These are phyloP conservation scores for Hypoxylon sp. DNA, from an alignment of 2,329 filamentous ascomycete species.

Conservation along the genomic window DNA sequence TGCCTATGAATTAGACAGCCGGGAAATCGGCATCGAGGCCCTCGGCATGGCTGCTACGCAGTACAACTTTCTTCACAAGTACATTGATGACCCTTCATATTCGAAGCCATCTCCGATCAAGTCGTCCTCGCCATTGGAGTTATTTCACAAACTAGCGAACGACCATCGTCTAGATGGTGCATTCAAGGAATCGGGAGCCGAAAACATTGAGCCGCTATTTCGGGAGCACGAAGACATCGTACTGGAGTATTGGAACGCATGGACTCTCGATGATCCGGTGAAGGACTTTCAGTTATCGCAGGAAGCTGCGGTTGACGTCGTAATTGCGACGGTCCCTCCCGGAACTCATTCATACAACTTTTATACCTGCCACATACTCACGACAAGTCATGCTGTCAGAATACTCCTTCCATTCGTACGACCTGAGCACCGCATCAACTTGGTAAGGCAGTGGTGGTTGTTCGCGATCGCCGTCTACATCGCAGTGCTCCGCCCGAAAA, in stretches of 20 bases:
- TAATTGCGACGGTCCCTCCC: slow-evolving; percentile 72
- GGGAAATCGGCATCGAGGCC: slow-evolving; percentile 90
- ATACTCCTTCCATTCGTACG: slow-evolving; percentile 85
- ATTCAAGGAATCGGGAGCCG: slow-evolving; percentile 69
- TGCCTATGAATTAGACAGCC: slow-evolving; percentile 88
- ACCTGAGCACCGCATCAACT: slow-evolving; percentile 75
- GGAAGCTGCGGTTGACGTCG: slow-evolving; percentile 71
- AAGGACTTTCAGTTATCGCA: slow-evolving; percentile 82
- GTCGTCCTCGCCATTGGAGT: slow-evolving; percentile 75
- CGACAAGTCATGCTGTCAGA: slow-evolving; percentile 89
- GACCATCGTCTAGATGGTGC: slow-evolving; percentile 80
- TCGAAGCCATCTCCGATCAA: slow-evolving; percentile 73
- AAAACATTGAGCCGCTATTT: slow-evolving; percentile 79
- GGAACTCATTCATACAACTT: slow-evolving; percentile 82
- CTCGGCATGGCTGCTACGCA: slow-evolving; percentile 75
- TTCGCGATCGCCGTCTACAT: slow-evolving; percentile 85
- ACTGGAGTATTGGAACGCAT: slow-evolving; percentile 92
- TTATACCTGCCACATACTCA: slow-evolving; percentile 85
- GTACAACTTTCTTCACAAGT: slow-evolving; percentile 74
- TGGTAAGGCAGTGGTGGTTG: slow-evolving; percentile 93
- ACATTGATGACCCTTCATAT: slow-evolving; percentile 80
- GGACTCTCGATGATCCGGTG: slow-evolving; percentile 79
- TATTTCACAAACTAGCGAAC: slow-evolving; percentile 76
- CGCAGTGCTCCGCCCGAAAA: slow-evolving; percentile 77
- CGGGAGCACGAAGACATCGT: slow-evolving; percentile 77